Base-by-base conservation (phyloP, 169 alveolate genomes). In the Plasmodium malariae region DNA sequence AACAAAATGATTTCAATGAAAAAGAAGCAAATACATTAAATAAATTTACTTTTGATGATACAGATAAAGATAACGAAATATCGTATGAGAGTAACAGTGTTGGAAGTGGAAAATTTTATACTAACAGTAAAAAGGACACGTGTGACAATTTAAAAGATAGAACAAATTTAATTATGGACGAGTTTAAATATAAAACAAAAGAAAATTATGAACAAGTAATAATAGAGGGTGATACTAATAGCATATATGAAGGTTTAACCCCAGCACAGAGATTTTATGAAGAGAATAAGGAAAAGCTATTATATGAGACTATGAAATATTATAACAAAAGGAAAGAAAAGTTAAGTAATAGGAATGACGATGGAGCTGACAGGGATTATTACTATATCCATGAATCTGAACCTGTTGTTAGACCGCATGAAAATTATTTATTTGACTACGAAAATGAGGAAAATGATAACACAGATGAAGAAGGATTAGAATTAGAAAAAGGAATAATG, bases 381-480 rank as follows among this genome's bases (percentile, higher is more conserved):
- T 95, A 57, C 71, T 92, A 95, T 17, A 62, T 83, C 19, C 76
- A 88, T 74, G 83, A 70, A 72, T 57, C 76, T 3, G 94, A 90
- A 5, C 94, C 93, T 3, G 83, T 94, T 28, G 95, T 89, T 0
- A 37, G 93, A 59, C 95, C 89, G 43, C 57, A 72, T 17, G 93
- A 93, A 40, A 74, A 93, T 30, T 95, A 91, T 55, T 93, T 95
- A 32, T 95, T 96, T 94, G 97, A 94, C 71, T 94, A 92, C 73
- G 92, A 91, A 62, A 78, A 94, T 34, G 88, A 37, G 11, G 83
- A 70, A 45, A 59, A 67, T 24, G 32, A 62, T 1, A 19, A 60
- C 7, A 9, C 17, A 14, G 37, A 24, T 6, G 85, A 94, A 14
- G 91, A 91, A 24, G 65, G 88, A 24, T 40, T 95, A 30, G 94